Conservation (phyloP, 2,329 filamentous ascomycete species). For the Pseudogymnoascus sp. region DNA sequence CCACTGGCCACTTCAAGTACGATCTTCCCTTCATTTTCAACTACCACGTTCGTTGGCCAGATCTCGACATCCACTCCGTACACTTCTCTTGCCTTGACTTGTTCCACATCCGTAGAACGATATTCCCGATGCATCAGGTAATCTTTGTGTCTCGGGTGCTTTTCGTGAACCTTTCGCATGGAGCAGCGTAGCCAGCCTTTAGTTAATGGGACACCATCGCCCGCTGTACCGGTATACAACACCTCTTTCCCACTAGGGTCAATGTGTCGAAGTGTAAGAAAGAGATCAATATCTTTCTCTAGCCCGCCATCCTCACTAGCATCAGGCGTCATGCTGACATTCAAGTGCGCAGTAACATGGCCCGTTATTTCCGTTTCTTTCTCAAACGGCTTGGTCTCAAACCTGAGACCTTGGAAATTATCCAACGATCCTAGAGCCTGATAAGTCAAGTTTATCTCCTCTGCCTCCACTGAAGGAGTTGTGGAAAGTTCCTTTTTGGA, state of each 20-base stretch:
- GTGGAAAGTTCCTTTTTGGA: neutral
- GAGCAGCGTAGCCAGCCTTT: neutral
- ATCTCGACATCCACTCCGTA: neutral
- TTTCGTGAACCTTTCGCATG: neutral
- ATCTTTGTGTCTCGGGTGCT: neutral
- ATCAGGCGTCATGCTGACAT: neutral
- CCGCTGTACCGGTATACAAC: neutral
- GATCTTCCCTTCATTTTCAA: neutral
- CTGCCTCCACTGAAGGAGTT: neutral
- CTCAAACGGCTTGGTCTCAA: neutral
- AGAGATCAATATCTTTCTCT: neutral
- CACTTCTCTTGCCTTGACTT: neutral
- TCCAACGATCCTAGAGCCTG: neutral
- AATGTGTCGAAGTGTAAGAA: neutral
- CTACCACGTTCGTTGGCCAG: neutral
- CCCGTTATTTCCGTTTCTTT: neutral
- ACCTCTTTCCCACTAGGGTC: neutral
- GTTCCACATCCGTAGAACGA: neutral
- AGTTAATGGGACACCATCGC: neutral
- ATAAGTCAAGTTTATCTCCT: conserved; percentile 27
- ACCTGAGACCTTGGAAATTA: neutral
- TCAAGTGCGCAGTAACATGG: neutral
- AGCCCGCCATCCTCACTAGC: neutral
- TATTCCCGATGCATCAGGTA: neutral
- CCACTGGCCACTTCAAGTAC: neutral